Base-by-base conservation (phyloP, 2,329 filamentous ascomycete species). In the Parastagonospora avenae region DNA sequence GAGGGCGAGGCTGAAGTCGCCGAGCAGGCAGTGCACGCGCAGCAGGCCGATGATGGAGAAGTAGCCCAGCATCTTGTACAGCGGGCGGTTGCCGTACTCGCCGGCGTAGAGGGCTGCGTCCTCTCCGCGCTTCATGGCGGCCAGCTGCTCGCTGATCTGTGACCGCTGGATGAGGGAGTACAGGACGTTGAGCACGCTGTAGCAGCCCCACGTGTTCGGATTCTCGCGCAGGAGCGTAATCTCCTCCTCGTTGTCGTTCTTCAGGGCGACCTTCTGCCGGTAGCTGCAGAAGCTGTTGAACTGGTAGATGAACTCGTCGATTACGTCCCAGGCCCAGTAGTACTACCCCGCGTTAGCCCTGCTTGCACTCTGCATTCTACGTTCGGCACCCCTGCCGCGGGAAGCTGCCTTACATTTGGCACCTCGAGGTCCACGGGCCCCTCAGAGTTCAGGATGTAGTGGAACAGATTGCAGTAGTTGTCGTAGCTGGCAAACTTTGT, bases 291-390 rank as follows among this genome's bases (percentile, higher is more conserved):
- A 99, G 52, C 92, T 95, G 83, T 99, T 97, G 84, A 99, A 99
- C 77, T 99, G 94, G 82, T 99, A 99, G 80, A 99, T 97, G 82
- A 99, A 99, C 79, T 99, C 94, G 77, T 99, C 94, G 79, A 99
- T 97, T 64, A 97, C 93, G 76, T 99, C 94, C 94, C 94, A 99
- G 36, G 94, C 94, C 94, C 94, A 99, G 82, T 93, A 97, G 80
- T 96, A 95, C 91, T 97, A 52, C 32, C 47, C 37, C 33, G 32
- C 42, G 60, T 66, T 58, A 57, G 54, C 55, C 9, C 36, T 42
- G 52, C 24, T 24, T 8, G 24, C 16, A n/a, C 31, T 36, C 36
- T n/a, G n/a, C n/a, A n/a, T n/a, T n/a, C n/a, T n/a, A n/a, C n/a
- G n/a, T n/a, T n/a, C n/a, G n/a, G 24, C 16, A n/a, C 31, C 39